Evolutionary conservation across 495 filamentous ascomycete genomes (phyloP).

Genomic region (Tuber borchii): DNA sequence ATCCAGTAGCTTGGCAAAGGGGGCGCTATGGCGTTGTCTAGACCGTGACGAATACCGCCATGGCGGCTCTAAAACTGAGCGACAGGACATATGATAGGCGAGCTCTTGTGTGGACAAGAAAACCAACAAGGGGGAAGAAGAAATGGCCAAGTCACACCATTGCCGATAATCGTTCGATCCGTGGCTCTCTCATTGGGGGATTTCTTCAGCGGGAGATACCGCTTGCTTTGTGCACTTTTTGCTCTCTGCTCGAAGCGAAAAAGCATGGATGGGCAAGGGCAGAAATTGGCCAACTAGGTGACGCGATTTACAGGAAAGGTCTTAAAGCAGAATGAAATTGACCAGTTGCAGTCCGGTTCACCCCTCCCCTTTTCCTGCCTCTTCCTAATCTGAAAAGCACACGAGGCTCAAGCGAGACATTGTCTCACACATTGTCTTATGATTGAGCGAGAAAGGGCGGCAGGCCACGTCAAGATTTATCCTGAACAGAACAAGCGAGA

Average conservation of each 20-base stretch:
- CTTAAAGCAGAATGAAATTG: not conserved
- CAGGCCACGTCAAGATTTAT: constrained; percentile 1
- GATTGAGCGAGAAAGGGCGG: not conserved
- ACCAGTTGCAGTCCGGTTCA: not conserved
- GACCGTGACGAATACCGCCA: not conserved
- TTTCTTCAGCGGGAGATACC: not conserved
- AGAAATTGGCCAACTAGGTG: not conserved
- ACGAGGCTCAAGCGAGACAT: not conserved
- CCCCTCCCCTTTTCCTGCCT: not conserved
- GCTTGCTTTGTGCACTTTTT: not conserved
- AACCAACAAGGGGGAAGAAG: not conserved
- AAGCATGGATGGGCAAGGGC: not conserved
- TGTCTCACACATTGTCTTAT: not conserved
- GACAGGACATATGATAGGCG: not conserved
- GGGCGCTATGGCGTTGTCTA: not conserved
- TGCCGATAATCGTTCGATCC: not conserved
- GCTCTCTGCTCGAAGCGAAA: not conserved
- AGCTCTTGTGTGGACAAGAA: not conserved
- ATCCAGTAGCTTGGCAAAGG: not conserved
- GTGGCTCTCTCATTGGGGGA: not conserved
- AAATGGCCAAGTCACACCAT: not conserved
- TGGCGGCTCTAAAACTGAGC: not conserved
- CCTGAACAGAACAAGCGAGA: not conserved
- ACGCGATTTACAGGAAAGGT: not conserved
- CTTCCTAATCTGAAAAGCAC: not conserved